Conservation (phyloP, 2,329 filamentous ascomycete genomes). For the Paraconiothyrium brasiliense region DNA sequence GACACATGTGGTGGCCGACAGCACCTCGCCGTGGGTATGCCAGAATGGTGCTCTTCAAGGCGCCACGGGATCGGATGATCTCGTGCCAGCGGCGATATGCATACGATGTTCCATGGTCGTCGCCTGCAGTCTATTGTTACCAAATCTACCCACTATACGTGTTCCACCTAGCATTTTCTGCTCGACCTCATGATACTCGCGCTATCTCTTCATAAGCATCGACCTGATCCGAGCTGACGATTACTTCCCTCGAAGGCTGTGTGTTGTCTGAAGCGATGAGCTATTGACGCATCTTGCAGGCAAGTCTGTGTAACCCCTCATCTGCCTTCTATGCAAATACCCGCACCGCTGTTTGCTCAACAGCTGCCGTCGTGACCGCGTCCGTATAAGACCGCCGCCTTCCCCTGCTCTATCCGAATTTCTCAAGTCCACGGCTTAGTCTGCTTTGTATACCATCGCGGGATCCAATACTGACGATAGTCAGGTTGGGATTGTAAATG, state of each 20-base stretch:
- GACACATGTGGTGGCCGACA: too few relatives aligned
- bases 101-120: background rate
- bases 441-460: background rate
- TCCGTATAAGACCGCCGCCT: background rate
- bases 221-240: background rate
- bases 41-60: too few relatives aligned
- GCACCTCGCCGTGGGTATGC: too few relatives aligned
- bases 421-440: background rate
- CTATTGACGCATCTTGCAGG: background rate
- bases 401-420: background rate
- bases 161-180: background rate
- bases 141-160: background rate
- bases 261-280: background rate
- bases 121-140: background rate
- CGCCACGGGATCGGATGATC: too few relatives aligned
- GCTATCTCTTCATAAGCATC: background rate
- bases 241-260: background rate
- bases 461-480: background rate
- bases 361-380: background rate
- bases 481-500: background rate
- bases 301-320: background rate
- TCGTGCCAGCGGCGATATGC: background rate
- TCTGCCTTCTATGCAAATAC: background rate
- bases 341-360: background rate
- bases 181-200: background rate